Percentiles rank a stretch among this genome's conserved stretches.
phyloP scores from a whole-genome alignment of 2,329 filamentous ascomycete species.

The Exophiala viscosa region DNA sequence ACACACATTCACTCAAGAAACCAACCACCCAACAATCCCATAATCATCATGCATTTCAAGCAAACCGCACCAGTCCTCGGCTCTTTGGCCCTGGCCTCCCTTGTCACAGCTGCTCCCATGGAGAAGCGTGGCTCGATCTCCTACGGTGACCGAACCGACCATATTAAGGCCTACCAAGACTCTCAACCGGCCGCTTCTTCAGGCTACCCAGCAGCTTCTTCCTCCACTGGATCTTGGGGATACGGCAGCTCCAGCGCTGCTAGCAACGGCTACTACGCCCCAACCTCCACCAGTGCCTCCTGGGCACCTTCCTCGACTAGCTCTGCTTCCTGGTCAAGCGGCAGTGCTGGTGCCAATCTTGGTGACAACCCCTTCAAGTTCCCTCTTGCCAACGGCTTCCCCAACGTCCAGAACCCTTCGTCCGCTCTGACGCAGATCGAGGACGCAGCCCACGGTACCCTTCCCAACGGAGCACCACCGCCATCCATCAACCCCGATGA shows the following conservation, averaged over 20 bases:
- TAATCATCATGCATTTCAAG: conserved; percentile 19
- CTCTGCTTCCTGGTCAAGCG: neutral
- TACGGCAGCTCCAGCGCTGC: neutral
- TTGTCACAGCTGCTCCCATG: conserved; percentile 19
- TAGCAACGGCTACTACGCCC: conserved; percentile 10
- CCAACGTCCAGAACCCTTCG: conserved; percentile 51
- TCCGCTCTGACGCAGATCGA: conserved; percentile 51
- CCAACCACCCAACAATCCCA: neutral
- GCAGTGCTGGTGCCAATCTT: neutral
- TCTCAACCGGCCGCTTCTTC: neutral
- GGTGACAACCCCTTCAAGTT: conserved; percentile 23
- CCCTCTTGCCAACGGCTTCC: conserved; percentile 52
- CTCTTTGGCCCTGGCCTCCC: conserved; percentile 18
- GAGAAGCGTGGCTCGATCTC: conserved; percentile 15
- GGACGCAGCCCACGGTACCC: conserved; percentile 55
- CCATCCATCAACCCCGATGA: conserved; percentile 50
- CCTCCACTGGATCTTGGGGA: neutral
- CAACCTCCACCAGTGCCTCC: conserved; percentile 1
- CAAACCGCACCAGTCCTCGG: conserved; percentile 12
- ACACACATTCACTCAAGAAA: conserved; percentile 16
- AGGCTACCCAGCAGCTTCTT: neutral
- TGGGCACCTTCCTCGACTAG: neutral
- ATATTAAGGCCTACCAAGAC: conserved; percentile 7
- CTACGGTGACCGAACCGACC: conserved; percentile 7
- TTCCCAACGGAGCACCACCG: conserved; percentile 58